phyloP scores from a whole-genome alignment of 306 rosid species.

The Acacia melanoxylon region DNA sequence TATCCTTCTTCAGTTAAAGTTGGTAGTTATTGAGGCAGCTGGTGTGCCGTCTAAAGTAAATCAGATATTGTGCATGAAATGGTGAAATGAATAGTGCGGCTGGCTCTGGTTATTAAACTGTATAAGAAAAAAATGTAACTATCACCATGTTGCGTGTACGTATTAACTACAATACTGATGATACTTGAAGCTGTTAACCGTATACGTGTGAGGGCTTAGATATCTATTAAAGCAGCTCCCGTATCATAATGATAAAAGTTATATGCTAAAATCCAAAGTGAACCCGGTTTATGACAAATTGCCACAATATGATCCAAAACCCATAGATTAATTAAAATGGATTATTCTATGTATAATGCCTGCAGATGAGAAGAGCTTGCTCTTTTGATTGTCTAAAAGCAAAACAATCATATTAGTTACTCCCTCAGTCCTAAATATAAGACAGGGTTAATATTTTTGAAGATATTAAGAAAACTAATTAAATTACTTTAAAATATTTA shows the following conservation, averaged over 20 bases:
- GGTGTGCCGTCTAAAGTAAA: neutral
- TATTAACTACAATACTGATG: neutral
- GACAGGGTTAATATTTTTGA: rapidly evolving
- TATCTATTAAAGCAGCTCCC: conserved; percentile 1
- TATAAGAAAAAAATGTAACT: neutral
- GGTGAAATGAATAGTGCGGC: neutral
- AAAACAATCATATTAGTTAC: neutral
- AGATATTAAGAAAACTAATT: too few relatives aligned
- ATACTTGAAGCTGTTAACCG: neutral
- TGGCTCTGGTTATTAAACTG: neutral
- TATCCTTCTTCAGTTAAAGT: neutral
- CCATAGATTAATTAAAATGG: conserved; percentile 20
- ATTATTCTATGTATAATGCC: neutral
- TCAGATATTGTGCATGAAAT: neutral
- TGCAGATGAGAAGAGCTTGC: neutral
- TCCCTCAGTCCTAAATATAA: neutral
- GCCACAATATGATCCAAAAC: conserved; percentile 46
- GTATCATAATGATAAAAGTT: conserved; percentile 17
- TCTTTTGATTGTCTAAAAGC: neutral
- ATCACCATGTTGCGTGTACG: neutral
- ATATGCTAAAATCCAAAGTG: conserved; percentile 44
- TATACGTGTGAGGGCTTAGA: neutral
- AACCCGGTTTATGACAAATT: conserved; percentile 32
- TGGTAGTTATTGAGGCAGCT: neutral
- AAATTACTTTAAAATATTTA: too few relatives aligned